Percentiles rank a stretch among this genome's conserved stretches.
Evolutionary conservation across 441 rosid genomes (phyloP).

Genomic region (Geranium incanum): DNA sequence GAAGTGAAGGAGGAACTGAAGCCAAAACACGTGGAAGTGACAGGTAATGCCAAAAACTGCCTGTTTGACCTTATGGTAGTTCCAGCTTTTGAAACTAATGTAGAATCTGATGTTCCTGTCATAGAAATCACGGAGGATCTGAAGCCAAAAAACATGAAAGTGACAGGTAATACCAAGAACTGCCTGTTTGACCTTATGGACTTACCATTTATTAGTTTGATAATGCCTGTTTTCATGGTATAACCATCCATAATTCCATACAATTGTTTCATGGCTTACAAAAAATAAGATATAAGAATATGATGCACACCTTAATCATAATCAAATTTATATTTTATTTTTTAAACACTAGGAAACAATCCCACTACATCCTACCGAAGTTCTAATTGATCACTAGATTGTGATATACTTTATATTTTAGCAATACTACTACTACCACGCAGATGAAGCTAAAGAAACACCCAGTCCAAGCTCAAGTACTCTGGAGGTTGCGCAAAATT

Average conservation of each 20-base stretch:
- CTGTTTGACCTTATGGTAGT: neutral
- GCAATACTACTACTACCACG: constrained; percentile 8
- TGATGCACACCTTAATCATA: neutral
- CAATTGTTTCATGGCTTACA: neutral
- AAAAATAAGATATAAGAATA: too few relatives aligned
- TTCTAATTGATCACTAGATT: neutral
- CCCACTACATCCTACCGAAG: neutral
- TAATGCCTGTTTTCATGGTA: neutral
- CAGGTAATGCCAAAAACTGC: constrained; percentile 28
- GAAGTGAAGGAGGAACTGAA: constrained; percentile 18
- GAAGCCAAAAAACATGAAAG: too few relatives aligned
- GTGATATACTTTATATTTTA: neutral
- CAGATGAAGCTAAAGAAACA: constrained; percentile 30
- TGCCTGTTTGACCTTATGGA: too few relatives aligned
- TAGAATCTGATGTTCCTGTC: too few relatives aligned
- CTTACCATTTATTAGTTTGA: neutral
- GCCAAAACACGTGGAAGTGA: constrained; percentile 9
- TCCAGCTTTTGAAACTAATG: too few relatives aligned
- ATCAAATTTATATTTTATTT: neutral
- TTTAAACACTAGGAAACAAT: neutral
- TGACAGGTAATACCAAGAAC: too few relatives aligned
- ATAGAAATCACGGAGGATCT: too few relatives aligned
- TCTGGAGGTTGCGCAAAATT: constrained; percentile 21
- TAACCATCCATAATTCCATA: neutral
- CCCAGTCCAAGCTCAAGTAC: constrained; percentile 19